Base-by-base conservation (phyloP, 345 rosid genomes). In the Cardamine chenopodiifolia region DNA sequence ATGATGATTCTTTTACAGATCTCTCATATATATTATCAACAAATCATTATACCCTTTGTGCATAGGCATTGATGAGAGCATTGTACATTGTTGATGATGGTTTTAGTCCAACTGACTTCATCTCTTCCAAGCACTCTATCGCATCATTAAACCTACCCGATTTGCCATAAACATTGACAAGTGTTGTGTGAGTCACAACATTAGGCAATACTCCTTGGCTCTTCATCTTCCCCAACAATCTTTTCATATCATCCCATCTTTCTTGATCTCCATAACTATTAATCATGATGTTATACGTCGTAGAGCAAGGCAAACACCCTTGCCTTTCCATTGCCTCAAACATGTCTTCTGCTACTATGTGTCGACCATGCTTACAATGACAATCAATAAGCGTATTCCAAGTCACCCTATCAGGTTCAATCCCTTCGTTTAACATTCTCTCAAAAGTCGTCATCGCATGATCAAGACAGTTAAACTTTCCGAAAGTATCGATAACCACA, bases 301-400 rank as follows among this genome's bases (percentile, higher is more conserved):
- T 83, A 11, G 88, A 74, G 66, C 97, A 95, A 18, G 97, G 97
- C n/a, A 83, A 82, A 81, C 70, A 85, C 28, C 93, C 92, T 74
- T 82, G 84, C 28, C 82, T 86, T 69, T 84, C 86, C 99, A 92
- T 95, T 63, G 85, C 86, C 73, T 86, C 80, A 28, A 95, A 92
- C 84, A 90, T 83, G 72, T 89, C 92, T 75, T 86, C 91, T 0
- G 93, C 99, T 68, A 87, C 83, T 6, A 84, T 86, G 53, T 90
- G 91, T 44, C 82, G 74, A 54, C 90, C 97, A 4, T 88, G 86
- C 81, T 89, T 95, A 67, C 88, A 89, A 73, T 92, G 97, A 26
- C 91, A 86, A 79, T 90, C 94, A n/a, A 95, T 84, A 59, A 95
- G 92, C 5, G 99, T 90, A 78, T 95, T 95, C 99, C 99, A 92